Evolutionary conservation across 495 filamentous ascomycete species (phyloP).

Genomic region (Chlorociboria aeruginascens): DNA sequence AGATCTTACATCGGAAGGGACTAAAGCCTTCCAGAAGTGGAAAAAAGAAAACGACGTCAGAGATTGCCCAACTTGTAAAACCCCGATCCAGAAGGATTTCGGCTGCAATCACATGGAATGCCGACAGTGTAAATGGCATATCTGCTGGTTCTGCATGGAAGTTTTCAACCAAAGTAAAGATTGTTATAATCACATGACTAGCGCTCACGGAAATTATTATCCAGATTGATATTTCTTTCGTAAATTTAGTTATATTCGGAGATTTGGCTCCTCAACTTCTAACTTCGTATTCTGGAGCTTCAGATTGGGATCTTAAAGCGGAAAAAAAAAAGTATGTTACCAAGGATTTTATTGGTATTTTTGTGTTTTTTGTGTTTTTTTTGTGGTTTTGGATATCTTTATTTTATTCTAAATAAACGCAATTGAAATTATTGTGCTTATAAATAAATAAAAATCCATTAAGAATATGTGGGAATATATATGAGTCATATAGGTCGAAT

Average conservation of each 20-base stretch:
- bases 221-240: neutral
- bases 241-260: neutral
- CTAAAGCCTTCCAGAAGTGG: slow-evolving; percentile 14
- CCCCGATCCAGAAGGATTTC: slow-evolving; percentile 18
- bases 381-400: too few relatives aligned
- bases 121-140: slow-evolving; percentile 17
- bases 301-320: too few relatives aligned
- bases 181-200: slow-evolving; percentile 21
- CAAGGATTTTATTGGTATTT: too few relatives aligned
- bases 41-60: slow-evolving; percentile 17
- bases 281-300: too few relatives aligned
- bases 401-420: too few relatives aligned
- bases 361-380: too few relatives aligned
- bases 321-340: too few relatives aligned
- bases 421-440: too few relatives aligned
- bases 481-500: too few relatives aligned
- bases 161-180: slow-evolving; percentile 6
- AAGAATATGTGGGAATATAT: too few relatives aligned
- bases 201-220: slow-evolving; percentile 4
- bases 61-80: slow-evolving; percentile 22
- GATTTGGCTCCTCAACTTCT: too few relatives aligned
- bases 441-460: too few relatives aligned
- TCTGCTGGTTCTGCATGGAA: slow-evolving; percentile 25
- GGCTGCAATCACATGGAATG: slow-evolving; percentile 27
- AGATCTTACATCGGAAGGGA: slow-evolving; percentile 19